A percentile compares a stretch with the other conserved stretches of the same genome.
phyloP scores from a whole-genome alignment of 352 stramenopile species.

The Phytophthora crassamura region DNA sequence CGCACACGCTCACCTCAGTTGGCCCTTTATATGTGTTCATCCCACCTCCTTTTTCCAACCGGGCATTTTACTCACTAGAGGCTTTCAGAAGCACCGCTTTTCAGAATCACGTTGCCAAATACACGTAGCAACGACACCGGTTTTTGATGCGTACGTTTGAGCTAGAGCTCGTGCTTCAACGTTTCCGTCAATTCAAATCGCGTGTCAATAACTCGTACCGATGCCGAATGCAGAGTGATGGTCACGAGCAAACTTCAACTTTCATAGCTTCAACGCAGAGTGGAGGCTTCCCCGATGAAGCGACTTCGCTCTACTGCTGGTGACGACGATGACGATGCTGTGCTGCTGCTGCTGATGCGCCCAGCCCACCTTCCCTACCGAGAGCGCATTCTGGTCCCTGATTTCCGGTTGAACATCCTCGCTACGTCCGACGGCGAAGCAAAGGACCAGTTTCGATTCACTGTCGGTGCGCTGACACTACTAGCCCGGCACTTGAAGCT shows the following conservation, averaged over 20 bases:
- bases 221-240: too few relatives aligned
- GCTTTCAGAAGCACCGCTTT: not conserved
- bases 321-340: slow-evolving; percentile 2
- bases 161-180: not conserved
- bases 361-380: not conserved
- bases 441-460: slow-evolving; percentile 19
- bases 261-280: not conserved
- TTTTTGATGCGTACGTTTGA: slow-evolving; percentile 1
- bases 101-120: not conserved
- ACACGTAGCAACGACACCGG: slow-evolving; percentile 1
- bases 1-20: too few relatives aligned
- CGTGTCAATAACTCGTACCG: too few relatives aligned
- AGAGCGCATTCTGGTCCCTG: not conserved
- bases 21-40: too few relatives aligned
- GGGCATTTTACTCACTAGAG: too few relatives aligned
- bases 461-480: not conserved
- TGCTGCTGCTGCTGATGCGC: slow-evolving; percentile 2
- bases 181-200: too few relatives aligned
- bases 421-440: slow-evolving; percentile 7
- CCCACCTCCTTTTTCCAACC: too few relatives aligned
- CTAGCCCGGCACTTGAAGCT: not conserved
- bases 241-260: too few relatives aligned
- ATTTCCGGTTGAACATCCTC: slow-evolving; percentile 12
- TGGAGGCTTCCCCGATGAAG: not conserved
- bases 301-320: not conserved